Conservation (phyloP, 495 filamentous ascomycete genomes). For the Penicillium maclennaniae region DNA sequence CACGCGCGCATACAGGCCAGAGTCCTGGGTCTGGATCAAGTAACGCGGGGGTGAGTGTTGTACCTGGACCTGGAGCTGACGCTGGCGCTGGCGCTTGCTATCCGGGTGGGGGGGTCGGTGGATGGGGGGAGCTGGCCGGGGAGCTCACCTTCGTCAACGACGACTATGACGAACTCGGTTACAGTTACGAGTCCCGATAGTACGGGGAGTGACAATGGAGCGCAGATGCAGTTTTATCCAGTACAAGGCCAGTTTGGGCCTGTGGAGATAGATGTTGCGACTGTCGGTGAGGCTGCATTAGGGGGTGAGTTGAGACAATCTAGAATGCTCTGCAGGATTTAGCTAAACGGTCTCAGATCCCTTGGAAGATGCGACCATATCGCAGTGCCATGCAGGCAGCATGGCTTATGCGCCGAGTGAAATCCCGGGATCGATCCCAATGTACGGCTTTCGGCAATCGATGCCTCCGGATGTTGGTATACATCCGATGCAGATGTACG, state of each 20-base stretch:
- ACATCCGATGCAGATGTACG: background rate
- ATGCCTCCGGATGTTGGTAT: background rate
- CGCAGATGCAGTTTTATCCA: slow-evolving; percentile 6
- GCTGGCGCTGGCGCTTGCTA: background rate
- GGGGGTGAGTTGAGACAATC: background rate
- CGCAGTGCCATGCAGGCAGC: slow-evolving; percentile 7
- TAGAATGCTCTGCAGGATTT: background rate
- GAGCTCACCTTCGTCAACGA: slow-evolving; percentile 23
- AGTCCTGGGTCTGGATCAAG: background rate
- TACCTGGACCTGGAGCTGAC: too few relatives aligned
- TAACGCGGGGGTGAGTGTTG: too few relatives aligned
- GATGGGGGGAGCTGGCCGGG: slow-evolving; percentile 18
- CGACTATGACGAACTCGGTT: slow-evolving; percentile 18
- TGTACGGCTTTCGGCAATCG: slow-evolving; percentile 8
- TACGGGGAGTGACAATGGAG: slow-evolving; percentile 21
- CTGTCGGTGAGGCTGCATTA: background rate
- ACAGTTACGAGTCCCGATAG: slow-evolving; percentile 25
- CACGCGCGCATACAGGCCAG: background rate
- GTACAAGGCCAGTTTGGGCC: slow-evolving; percentile 6
- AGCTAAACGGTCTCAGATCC: slow-evolving; percentile 3
- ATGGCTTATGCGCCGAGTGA: slow-evolving; percentile 11
- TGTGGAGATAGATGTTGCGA: slow-evolving; percentile 8
- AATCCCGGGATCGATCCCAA: slow-evolving; percentile 6
- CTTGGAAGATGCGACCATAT: slow-evolving; percentile 6
- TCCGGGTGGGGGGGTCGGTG: background rate